Conservation (phyloP, 2,329 filamentous ascomycete species). For the Claviceps maximensis region DNA sequence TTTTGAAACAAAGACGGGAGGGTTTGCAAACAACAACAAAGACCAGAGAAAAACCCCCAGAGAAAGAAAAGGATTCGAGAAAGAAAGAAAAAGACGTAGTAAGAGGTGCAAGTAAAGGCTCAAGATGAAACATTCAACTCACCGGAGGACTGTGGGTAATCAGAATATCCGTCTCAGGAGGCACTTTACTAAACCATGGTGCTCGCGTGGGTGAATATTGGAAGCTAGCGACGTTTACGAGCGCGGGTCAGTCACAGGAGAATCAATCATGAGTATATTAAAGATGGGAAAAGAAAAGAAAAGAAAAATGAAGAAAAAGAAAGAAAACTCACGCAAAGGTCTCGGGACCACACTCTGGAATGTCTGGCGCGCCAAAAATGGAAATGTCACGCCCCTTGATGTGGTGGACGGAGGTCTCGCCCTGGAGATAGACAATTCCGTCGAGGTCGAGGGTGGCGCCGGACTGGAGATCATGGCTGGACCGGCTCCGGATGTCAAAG, state of each 20-base stretch:
- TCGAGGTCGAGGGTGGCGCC: conserved; percentile 49
- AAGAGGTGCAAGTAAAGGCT: neutral
- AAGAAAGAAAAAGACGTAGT: neutral
- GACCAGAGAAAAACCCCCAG: neutral
- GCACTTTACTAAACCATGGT: conserved; percentile 61
- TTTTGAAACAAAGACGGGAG: neutral
- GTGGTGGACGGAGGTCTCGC: conserved; percentile 47
- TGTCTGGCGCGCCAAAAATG: conserved; percentile 70
- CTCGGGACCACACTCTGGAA: conserved; percentile 59
- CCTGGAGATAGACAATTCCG: conserved; percentile 62
- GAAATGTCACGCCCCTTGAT: conserved; percentile 42
- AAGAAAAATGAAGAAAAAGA: conserved; percentile 1
- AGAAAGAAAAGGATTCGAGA: neutral
- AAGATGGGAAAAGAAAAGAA: neutral
- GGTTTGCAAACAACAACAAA: neutral
- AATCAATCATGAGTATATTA: too few relatives aligned
- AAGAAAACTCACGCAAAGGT: conserved; percentile 46
- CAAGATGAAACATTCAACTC: conserved; percentile 9
- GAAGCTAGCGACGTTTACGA: conserved; percentile 33
- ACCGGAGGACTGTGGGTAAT: conserved; percentile 70
- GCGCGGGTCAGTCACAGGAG: neutral
- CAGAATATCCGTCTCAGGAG: conserved; percentile 60
- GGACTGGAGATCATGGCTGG: conserved; percentile 38
- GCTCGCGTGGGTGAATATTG: conserved; percentile 55
- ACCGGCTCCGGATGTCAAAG: conserved; percentile 56